Conservation (phyloP, 2,329 filamentous ascomycete genomes). For the Aspergillus novofumigatus region DNA sequence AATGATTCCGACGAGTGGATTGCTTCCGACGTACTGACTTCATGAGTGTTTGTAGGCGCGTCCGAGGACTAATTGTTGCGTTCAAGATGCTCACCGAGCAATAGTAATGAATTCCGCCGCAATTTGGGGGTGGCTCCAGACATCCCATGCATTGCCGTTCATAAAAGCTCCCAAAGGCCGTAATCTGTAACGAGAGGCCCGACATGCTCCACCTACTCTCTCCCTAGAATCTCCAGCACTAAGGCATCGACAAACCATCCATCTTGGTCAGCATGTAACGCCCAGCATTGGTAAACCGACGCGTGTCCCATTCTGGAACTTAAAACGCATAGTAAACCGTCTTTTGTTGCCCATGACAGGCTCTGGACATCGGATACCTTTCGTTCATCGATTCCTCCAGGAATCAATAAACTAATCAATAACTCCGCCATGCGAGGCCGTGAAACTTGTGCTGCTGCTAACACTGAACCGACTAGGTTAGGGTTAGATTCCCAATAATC, state of each 20-base stretch:
- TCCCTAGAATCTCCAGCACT: constrained; percentile 37
- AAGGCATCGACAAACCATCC: constrained; percentile 51
- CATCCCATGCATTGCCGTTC: constrained; percentile 15
- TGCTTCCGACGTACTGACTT: constrained; percentile 19
- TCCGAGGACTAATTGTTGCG: constrained; percentile 26
- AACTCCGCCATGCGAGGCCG: constrained; percentile 64
- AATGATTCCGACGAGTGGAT: constrained; percentile 58
- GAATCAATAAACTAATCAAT: constrained; percentile 58
- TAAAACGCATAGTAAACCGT: constrained; percentile 45
- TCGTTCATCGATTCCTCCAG: constrained; percentile 29
- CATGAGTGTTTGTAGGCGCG: constrained; percentile 46
- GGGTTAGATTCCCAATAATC: constrained; percentile 90
- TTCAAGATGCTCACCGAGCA: constrained; percentile 26
- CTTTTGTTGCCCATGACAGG: constrained; percentile 36
- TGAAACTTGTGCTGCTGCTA: constrained; percentile 54
- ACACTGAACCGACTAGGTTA: constrained; percentile 68
- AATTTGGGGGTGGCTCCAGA: neutral
- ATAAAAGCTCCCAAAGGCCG: constrained; percentile 48
- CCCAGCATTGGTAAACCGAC: constrained; percentile 54
- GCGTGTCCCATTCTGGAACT: constrained; percentile 39
- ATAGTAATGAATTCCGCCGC: constrained; percentile 13
- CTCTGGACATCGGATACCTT: constrained; percentile 45
- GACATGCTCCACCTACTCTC: constrained; percentile 50
- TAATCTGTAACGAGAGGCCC: constrained; percentile 45
- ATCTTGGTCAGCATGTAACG: constrained; percentile 59